Conservation (phyloP, 2,329 filamentous ascomycete species). For the Blastomyces parvus region DNA sequence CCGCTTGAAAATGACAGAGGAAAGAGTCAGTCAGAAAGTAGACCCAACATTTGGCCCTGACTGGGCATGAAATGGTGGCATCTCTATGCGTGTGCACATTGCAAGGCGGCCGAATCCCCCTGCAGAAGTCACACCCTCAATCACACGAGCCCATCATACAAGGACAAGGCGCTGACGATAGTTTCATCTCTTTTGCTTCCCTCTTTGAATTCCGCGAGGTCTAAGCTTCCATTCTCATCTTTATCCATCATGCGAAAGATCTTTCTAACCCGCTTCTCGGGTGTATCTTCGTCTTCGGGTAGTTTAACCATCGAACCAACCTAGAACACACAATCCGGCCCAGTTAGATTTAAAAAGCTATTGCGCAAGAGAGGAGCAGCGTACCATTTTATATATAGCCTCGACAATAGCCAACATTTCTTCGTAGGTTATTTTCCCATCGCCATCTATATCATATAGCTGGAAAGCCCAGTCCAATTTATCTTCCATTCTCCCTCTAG, state of each 20-base stretch:
- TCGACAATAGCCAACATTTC: conserved; percentile 99
- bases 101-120: not conserved
- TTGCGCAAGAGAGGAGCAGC: conserved; percentile 13
- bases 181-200: conserved; percentile 98
- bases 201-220: conserved; percentile 98
- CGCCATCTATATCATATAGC: conserved; percentile 96
- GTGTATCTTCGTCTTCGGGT: conserved; percentile 96
- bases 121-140: conserved; percentile 2
- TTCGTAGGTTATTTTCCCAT: conserved; percentile 97
- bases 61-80: not conserved
- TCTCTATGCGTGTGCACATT: not conserved
- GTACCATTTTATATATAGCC: conserved; percentile 99
- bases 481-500: conserved; percentile 97
- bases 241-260: conserved; percentile 99
- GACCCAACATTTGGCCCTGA: not conserved
- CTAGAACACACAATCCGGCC: conserved; percentile 38
- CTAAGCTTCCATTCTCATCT: conserved; percentile 93
- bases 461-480: conserved; percentile 99
- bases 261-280: conserved; percentile 94
- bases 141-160: conserved; percentile 92
- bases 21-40: not conserved
- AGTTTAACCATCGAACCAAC: conserved; percentile 99
- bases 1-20: not conserved
- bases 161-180: conserved; percentile 89
- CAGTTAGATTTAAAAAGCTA: not conserved